Evolutionary conservation across 768 basidiomycete genomes (phyloP), one percentile per base, ranked within the genome.

Genomic region (Hirschioporus abietinus): DNA sequence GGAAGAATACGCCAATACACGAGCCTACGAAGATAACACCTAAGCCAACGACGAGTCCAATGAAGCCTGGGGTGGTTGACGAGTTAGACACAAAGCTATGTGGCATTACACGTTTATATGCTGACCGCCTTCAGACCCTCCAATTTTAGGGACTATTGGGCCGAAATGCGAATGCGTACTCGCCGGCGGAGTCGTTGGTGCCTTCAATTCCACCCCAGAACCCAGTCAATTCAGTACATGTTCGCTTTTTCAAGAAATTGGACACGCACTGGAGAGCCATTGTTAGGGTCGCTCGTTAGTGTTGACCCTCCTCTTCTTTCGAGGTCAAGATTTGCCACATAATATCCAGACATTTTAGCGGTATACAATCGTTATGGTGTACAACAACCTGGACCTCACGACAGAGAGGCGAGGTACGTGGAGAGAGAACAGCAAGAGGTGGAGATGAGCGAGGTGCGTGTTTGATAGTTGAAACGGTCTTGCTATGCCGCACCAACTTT

Each of bases 31-130:
- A 83, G 65, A 91, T 76, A 66, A 83, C 68, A 66, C 79, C 77
- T 58, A 91, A 80, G 60, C 78, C 74, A 42, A 89, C 83, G 57
- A 91, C 79, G 52, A 91, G 76, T 3, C 76, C 85, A 69, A 90
- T 82, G 77, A 91, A 91, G 12, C 82, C 88, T 83, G 68, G 60
- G 20, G 3, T 61, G 24, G 10, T 17, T 15, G 9, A 25, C 2
- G 23, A 34, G 9, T 61, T 24, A 25, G 24, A 25, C 15, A 25
- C 60, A 25, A 25, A 61, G 60, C 30, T 61, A 61, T 3, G 60
- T 5, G 24, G 9, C 25, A 34, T 3, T 61, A 25, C 25, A 17
- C 24, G 20, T 52, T 52, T 52, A 5, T 52, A 20, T 52, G 42
- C 60, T 61, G 25, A 61, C 60, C 60, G 24, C 60, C 60, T 61